Base-by-base conservation (phyloP, 129 eudicot species). In the Flaveria robusta region DNA sequence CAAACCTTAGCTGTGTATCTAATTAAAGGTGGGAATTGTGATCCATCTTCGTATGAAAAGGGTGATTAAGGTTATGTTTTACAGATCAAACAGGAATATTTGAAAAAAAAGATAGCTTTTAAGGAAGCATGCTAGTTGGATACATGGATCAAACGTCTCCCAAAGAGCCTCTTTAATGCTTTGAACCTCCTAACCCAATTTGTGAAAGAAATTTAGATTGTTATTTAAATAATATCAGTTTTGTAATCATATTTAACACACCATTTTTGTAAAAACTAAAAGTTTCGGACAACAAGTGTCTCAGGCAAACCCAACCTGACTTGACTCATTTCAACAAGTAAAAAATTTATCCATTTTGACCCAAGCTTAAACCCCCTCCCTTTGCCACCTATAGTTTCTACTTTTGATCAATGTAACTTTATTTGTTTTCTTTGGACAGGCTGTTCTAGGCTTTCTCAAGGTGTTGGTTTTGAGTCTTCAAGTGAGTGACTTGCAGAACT, bases 401-500 rank as follows among this genome's bases (percentile, higher is more conserved):
- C 49, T 34, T 18, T 72, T 7, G 27, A 68, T 77, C 34, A 74
- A 78, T 47, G 46, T 66, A 52, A 73, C 77, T 18, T 71, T 47
- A 27, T 68, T 16, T 76, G 81, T 72, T 52, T 34, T 31, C 64
- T 75, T n/a, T 82, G 37, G 22, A 65, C 88, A 95, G 99, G 97
- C 97, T 83, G 97, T 83, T 79, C 81, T 95, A 83, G 99, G 99
- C 66, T 95, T 95, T 65, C 71, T 91, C 72, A 95, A 95, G 91
- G 99, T 95, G 68, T 82, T 95, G 49, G 99, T 88, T 39, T 89
- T 92, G 80, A 87, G 88, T 52, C 88, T 89, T 60, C 81, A 84
- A 78, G 82, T 77, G 52, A 79, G 83, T 52, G 91, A 91, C 76
- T 71, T 95, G 89, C 88, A 86, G 79, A 80, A 80, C 74, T 78